A percentile compares a stretch with the other conserved stretches of the same genome.
Conservation (phyloP, 2,329 filamentous ascomycete genomes). For the Pseudogymnoascus sp. region DNA sequence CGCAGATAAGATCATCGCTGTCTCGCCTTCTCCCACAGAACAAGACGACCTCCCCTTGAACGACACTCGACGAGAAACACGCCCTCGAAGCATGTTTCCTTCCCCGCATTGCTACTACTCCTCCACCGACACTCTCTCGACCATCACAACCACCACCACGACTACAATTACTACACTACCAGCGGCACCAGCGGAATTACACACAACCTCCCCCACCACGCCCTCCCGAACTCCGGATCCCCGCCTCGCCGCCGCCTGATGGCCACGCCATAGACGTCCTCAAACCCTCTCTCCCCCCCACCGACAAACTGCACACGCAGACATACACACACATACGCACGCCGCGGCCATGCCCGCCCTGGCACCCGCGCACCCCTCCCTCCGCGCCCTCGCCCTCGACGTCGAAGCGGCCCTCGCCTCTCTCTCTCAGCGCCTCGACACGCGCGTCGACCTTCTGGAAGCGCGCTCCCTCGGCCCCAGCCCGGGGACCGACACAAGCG, state of each 20-base stretch:
- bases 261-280: not conserved
- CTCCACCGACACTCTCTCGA: not conserved
- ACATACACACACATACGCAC: not conserved
- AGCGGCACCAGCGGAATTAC: not conserved
- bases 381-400: not conserved
- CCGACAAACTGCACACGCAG: too few relatives aligned
- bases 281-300: not conserved
- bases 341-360: not conserved
- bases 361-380: not conserved
- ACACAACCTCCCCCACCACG: not conserved
- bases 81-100: not conserved
- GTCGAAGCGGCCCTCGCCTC: not conserved
- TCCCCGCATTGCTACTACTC: not conserved
- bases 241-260: not conserved
- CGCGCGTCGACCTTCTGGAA: not conserved
- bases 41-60: not conserved
- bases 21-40: not conserved
- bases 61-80: not conserved
- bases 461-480: not conserved
- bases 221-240: not conserved
- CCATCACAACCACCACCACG: not conserved
- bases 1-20: not conserved
- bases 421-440: not conserved
- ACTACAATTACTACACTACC: not conserved
- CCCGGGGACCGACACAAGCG: not conserved